Percentiles rank a stretch among this genome's conserved stretches.
Conservation (phyloP, 768 basidiomycete species). For the Leccinum boreale region DNA sequence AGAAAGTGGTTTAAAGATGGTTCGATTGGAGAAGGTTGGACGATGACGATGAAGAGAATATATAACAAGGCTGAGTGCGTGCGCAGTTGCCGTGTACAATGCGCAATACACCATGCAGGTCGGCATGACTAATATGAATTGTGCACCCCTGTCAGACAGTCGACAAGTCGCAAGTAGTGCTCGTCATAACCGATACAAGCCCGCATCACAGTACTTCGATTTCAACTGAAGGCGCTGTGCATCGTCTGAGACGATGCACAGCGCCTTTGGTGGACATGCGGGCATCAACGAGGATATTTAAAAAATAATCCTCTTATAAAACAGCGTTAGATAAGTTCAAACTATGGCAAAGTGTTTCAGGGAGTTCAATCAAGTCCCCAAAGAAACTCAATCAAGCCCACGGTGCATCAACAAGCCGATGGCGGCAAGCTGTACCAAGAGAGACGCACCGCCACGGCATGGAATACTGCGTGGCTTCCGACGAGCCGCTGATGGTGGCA, state of each 20-base stretch:
- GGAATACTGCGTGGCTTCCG: background rate
- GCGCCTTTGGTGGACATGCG: background rate
- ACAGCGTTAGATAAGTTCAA: background rate
- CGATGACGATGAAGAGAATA: background rate
- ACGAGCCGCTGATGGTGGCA: background rate
- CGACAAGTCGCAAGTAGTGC: background rate
- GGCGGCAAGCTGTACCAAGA: background rate
- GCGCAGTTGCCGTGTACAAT: slow-evolving; percentile 5
- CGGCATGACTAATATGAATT: slow-evolving; percentile 5
- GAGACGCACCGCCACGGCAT: background rate
- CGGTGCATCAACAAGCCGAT: background rate
- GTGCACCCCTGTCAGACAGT: background rate
- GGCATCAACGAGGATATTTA: background rate
- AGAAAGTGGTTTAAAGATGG: background rate
- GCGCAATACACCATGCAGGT: background rate
- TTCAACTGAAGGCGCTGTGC: too few relatives aligned
- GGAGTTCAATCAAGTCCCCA: background rate
- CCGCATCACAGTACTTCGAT: background rate
- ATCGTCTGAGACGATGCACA: background rate
- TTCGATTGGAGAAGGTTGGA: background rate
- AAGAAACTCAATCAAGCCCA: background rate
- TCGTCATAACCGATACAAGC: background rate
- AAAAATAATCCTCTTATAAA: background rate
- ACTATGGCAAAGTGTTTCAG: background rate
- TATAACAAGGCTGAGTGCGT: background rate